Conservation (phyloP, 176 grass and related monocot species). For the Saccharum spontaneum region DNA sequence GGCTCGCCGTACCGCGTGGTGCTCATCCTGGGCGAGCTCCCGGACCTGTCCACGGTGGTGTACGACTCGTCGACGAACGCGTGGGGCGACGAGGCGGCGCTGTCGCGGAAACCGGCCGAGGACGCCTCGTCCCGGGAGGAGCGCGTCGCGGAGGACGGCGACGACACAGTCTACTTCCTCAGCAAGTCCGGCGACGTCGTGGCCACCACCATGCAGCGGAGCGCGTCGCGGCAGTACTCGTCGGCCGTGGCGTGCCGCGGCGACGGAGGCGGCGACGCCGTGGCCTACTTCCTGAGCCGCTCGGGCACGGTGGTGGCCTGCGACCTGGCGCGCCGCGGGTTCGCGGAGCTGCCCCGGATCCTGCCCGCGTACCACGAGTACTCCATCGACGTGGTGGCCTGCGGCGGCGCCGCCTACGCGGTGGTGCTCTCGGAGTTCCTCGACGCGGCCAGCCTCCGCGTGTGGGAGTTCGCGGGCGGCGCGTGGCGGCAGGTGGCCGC, state of each 20-base stretch:
- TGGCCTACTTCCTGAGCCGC: constrained; percentile 69
- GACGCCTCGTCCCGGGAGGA: constrained; percentile 9
- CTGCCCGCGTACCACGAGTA: constrained; percentile 65
- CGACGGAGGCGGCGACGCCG: constrained; percentile 41
- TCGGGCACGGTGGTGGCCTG: constrained; percentile 67
- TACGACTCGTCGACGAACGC: constrained; percentile 54
- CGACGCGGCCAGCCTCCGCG: constrained; percentile 60
- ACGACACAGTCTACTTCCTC: constrained; percentile 66
- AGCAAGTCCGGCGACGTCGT: constrained; percentile 85
- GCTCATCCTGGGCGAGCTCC: constrained; percentile 59
- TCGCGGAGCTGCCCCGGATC: constrained; percentile 65
- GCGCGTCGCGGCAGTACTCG: constrained; percentile 61
- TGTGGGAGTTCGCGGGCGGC: constrained; percentile 61
- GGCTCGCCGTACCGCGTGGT: constrained; percentile 53
- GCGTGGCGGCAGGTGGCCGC: constrained; percentile 73
- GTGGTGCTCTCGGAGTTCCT: constrained; percentile 89
- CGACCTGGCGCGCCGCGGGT: constrained; percentile 48
- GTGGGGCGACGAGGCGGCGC: constrained; percentile 48
- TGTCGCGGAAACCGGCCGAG: constrained; percentile 36
- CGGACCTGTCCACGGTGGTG: constrained; percentile 47
- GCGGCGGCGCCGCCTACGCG: constrained; percentile 42
- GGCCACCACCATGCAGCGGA: constrained; percentile 71
- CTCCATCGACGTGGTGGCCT: constrained; percentile 85
- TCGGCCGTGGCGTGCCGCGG: constrained; percentile 42
- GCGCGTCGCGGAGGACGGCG: background rate